These are phyloP conservation scores for Yamadazyma spencermartinsiae DNA, from an alignment of 1,139 yeast genomes.

Conservation along the genomic window DNA sequence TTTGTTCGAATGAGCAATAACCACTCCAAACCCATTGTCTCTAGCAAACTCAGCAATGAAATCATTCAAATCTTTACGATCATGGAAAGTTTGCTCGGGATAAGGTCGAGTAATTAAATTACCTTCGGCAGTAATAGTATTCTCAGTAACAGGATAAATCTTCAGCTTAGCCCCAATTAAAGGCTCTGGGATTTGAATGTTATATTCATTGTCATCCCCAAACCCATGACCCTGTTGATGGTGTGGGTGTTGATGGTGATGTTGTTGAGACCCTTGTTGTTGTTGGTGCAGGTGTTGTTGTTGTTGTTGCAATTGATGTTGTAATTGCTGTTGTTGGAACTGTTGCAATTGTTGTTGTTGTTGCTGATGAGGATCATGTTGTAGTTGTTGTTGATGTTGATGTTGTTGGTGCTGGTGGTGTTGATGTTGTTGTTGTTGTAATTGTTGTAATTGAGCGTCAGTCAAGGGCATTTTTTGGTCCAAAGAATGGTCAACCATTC, in stretches of 20 bases:
- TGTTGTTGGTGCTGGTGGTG: constrained; percentile 16
- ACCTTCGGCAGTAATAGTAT: constrained; percentile 50
- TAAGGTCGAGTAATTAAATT: constrained; percentile 56
- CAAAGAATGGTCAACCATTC: constrained; percentile 20
- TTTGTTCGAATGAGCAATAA: constrained; percentile 58
- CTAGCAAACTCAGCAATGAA: constrained; percentile 58
- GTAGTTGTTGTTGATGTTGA: constrained; percentile 11
- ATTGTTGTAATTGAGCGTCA: constrained; percentile 16
- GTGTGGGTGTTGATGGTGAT: constrained; percentile 22
- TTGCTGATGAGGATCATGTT: constrained; percentile 17
- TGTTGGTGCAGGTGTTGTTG: constrained; percentile 16
- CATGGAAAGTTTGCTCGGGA: constrained; percentile 54
- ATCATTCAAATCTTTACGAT: constrained; percentile 52
- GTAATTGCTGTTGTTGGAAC: constrained; percentile 15
- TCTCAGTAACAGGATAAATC: constrained; percentile 48
- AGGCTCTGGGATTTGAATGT: constrained; percentile 52
- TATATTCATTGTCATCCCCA: constrained; percentile 39
- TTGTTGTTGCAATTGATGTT: constrained; percentile 11
- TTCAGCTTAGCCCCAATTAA: constrained; percentile 46
- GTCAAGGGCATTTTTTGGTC: constrained; percentile 6
- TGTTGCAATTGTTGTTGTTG: constrained; percentile 14
- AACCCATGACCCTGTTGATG: constrained; percentile 21
- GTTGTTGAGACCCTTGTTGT: constrained; percentile 16
- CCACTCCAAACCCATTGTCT: constrained; percentile 60
- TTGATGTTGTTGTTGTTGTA: constrained; percentile 20